Evolutionary conservation across 148 eudicot species (phyloP), one percentile per base, ranked within the genome.

Genomic region (Chenopodium formosanum): DNA sequence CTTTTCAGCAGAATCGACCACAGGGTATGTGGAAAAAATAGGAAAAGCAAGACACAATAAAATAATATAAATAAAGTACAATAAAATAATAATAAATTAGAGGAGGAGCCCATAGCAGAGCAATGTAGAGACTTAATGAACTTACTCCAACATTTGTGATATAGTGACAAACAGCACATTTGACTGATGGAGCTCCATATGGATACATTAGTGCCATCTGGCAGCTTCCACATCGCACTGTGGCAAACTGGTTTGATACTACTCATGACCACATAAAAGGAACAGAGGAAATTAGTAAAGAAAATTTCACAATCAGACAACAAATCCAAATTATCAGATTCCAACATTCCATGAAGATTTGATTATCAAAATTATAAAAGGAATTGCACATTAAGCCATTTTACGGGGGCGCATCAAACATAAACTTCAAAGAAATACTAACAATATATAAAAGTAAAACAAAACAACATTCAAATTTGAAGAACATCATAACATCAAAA

Each of bases 121-220:
- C 20, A 19, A 56, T 14, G 62, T 17, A 72, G 50, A 76, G 56
- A 66, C 44, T 73, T 63, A 83, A 52, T 53, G 20, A 74, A 90
- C 97, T 93, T 78, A 91, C 97, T 78, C 88, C 93, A 25, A 91
- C 90, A 80, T 90, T 88, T 27, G 98, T 93, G 78, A 94, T 83
- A 81, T 82, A 88, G 17, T 94, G 95, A 87, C 98, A 94, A 85
- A 94, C 84, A 74, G 97, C 98, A 80, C 98, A 94, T 87, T 89
- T 94, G 73, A 94, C 98, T 58, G 98, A 94, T 40, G 91, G 93
- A 66, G 98, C 95, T 85, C 98, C 98, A 84, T 74, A 86, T 5
- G 97, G 95, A 84, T 94, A 94, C 98, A 94, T 93, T 66, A 94
- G 91, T 62, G 82, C 84, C 66, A 88, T 91, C 64, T 81, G 92